Conservation (phyloP, 192 early-diverging fungal species). For the Coemansia sp. region DNA sequence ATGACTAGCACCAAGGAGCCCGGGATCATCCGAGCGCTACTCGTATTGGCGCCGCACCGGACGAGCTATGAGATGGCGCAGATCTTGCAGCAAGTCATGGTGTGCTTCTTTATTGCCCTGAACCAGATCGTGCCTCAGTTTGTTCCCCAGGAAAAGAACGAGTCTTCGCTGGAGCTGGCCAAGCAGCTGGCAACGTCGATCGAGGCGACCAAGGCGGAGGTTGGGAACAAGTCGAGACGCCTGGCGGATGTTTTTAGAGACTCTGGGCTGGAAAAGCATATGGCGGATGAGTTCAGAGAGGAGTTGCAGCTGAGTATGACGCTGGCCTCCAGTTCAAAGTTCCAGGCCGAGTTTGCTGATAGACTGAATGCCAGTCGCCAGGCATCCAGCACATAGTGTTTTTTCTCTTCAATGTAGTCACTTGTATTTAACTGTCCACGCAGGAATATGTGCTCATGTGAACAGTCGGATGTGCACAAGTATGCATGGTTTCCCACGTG, state of each 20-base stretch:
- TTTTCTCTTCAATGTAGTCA: too few species aligned
- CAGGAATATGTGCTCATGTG: background rate
- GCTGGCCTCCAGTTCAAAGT: slow-evolving; percentile 26
- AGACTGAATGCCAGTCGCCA: slow-evolving; percentile 22
- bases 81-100: slow-evolving; percentile 42
- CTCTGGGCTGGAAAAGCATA: slow-evolving; percentile 19
- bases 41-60: slow-evolving; percentile 37
- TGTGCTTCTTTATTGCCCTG: slow-evolving; percentile 46
- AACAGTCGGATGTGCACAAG: background rate
- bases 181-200: slow-evolving; percentile 19
- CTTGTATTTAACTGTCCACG: too few species aligned
- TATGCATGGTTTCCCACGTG: slow-evolving; percentile 5
- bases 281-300: slow-evolving; percentile 25
- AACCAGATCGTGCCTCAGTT: slow-evolving; percentile 54
- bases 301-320: slow-evolving; percentile 45
- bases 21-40: slow-evolving; percentile 16
- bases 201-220: slow-evolving; percentile 19
- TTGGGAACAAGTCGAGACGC: slow-evolving; percentile 18
- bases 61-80: slow-evolving; percentile 45
- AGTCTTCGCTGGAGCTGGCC: slow-evolving; percentile 35
- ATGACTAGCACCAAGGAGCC: slow-evolving; percentile 33
- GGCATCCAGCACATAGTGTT: background rate
- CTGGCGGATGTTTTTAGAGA: slow-evolving; percentile 21
- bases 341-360: slow-evolving; percentile 28
- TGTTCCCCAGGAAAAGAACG: slow-evolving; percentile 35